Evolutionary conservation across 257 asterid genomes (phyloP), one percentile per base, ranked within the genome.

Genomic region (Cynanchum wilfordii): DNA sequence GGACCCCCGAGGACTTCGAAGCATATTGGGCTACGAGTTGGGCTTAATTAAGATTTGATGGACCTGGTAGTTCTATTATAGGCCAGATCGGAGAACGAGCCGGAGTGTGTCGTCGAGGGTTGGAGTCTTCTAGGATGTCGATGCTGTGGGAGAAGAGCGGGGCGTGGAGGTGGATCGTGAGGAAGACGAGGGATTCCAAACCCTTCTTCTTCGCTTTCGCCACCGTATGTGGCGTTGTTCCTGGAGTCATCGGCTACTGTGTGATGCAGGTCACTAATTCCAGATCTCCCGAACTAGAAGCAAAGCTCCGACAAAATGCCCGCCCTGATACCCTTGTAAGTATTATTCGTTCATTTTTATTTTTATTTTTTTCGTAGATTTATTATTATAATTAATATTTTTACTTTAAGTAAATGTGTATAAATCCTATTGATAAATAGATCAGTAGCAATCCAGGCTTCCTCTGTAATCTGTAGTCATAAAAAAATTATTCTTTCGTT

Each of bases 131-230:
- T 50, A 36, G 15, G 69, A 87, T 85, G 91, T 87, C 93, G 78
- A 56, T 85, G n/a, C 77, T 91, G 33, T 85, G 86, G 86, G 93
- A 88, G 82, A 90, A 84, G 90, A 92, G 96, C 77, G 84, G 51
- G 66, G 68, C 90, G 4, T 93, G 98, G 98, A 85, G 96, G 80
- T 89, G 97, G 97, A 49, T 91, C 44, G 96, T 94, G 62, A 79
- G 87, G 38, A 84, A 80, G 88, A 91, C 95, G 12, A 80, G 91
- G 81, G 98, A 94, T 20, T 94, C 97, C 7, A 88, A 80, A 83
- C 93, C 95, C 24, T 94, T 94, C 84, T 94, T 94, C 86, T 27
- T 91, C 19, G 76, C 88, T 49, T 94, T 94, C 87, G 96, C 97
- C 70, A 89, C 96, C 67, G 88, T 89, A 1, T 91, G 96, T 86